Evolutionary conservation across 768 basidiomycete genomes (phyloP).

Genomic region (Boletus tomentosulus): DNA sequence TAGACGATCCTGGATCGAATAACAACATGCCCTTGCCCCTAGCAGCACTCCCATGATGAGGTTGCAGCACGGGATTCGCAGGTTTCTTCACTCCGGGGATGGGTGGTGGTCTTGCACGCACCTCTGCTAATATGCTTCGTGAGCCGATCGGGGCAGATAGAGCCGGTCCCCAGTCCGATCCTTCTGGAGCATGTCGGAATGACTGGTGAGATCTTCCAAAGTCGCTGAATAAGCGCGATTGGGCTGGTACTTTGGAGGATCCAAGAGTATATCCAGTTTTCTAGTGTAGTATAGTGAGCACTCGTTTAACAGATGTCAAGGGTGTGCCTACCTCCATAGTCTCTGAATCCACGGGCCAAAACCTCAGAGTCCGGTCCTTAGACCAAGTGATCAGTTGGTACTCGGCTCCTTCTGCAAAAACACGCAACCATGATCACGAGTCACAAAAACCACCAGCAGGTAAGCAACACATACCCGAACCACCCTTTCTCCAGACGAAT

Average conservation of each 20-base stretch:
- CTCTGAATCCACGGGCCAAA: slow-evolving; percentile 81
- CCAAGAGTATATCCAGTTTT: slow-evolving; percentile 45
- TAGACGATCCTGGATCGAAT: slow-evolving; percentile 36
- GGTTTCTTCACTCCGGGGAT: slow-evolving; percentile 17
- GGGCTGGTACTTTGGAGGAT: slow-evolving; percentile 25
- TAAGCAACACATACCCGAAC: slow-evolving; percentile 38
- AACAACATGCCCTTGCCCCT: slow-evolving; percentile 27
- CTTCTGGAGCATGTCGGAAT: slow-evolving; percentile 52
- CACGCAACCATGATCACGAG: background rate
- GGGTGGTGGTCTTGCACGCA: slow-evolving; percentile 49
- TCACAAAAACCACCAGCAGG: background rate
- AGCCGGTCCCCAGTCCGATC: slow-evolving; percentile 36
- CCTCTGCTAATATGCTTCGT: slow-evolving; percentile 66
- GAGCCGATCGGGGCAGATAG: slow-evolving; percentile 67
- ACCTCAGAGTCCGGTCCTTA: slow-evolving; percentile 85
- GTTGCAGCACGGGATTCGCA: slow-evolving; percentile 28
- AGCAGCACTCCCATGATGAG: slow-evolving; percentile 32
- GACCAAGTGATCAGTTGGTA: slow-evolving; percentile 75
- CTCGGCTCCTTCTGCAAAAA: slow-evolving; percentile 42
- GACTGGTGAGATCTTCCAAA: slow-evolving; percentile 35
- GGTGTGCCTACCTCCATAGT: slow-evolving; percentile 53
- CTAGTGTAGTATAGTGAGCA: slow-evolving; percentile 29
- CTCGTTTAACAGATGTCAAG: background rate
- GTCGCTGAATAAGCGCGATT: slow-evolving; percentile 15
- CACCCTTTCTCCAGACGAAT: slow-evolving; percentile 89